Conservation (phyloP, 1,284 basidiomycete species). For the Volvariella volvacea region DNA sequence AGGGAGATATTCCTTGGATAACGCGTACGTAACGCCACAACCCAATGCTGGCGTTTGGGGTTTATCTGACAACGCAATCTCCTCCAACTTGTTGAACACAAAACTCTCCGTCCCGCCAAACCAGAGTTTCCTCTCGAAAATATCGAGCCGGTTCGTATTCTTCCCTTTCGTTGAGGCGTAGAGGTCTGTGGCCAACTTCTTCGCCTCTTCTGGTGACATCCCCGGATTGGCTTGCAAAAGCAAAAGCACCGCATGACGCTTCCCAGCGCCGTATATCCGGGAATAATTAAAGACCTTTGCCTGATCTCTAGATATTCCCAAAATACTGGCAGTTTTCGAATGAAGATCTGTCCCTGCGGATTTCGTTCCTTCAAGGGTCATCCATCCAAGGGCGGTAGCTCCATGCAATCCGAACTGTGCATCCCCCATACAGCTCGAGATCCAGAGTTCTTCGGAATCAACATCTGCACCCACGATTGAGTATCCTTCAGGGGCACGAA, state of each 20-base stretch:
- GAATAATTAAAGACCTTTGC: slow-evolving; percentile 99
- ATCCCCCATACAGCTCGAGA: slow-evolving; percentile 98
- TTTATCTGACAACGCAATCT: slow-evolving; percentile 83
- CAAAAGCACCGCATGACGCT: slow-evolving; percentile 88
- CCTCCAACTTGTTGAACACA: slow-evolving; percentile 99
- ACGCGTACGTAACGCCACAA: slow-evolving; percentile 89
- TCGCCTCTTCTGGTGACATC: slow-evolving; percentile 74
- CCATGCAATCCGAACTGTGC: slow-evolving; percentile 98
- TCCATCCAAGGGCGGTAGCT: slow-evolving; percentile 97
- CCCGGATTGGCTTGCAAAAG: slow-evolving; percentile 82
- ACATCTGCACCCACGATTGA: slow-evolving; percentile 97
- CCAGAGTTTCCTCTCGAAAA: slow-evolving; percentile 87
- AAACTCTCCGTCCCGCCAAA: slow-evolving; percentile 95
- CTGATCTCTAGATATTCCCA: slow-evolving; percentile 90
- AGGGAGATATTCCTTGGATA: slow-evolving; percentile 86
- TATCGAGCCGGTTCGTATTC: slow-evolving; percentile 65
- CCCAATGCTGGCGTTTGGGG: slow-evolving; percentile 92
- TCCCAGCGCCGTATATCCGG: slow-evolving; percentile 96
- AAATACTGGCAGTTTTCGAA: slow-evolving; percentile 92
- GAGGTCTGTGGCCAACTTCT: slow-evolving; percentile 76
- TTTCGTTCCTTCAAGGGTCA: slow-evolving; percentile 99
- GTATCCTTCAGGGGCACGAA: slow-evolving; percentile 90
- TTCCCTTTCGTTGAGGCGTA: slow-evolving; percentile 94
- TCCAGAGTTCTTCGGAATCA: slow-evolving; percentile 99
- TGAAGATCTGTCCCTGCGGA: slow-evolving; percentile 93